Evolutionary conservation across 805 yeast species (phyloP).

Genomic region (Candida loeiensis): DNA sequence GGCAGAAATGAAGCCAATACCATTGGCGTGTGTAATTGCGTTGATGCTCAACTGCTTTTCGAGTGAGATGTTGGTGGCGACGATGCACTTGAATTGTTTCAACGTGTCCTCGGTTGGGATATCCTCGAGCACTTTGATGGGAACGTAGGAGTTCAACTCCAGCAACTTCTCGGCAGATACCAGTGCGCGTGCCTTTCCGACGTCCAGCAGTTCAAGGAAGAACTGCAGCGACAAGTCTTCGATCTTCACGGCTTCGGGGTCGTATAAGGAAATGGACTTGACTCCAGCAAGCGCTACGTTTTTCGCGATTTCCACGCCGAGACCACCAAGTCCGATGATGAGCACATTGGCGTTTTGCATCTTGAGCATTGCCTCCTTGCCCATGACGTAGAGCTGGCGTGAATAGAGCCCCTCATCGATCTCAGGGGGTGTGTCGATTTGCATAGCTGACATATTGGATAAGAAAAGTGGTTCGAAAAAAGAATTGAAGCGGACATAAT

Average conservation of each 20-base stretch:
- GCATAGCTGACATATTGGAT: constrained; percentile 31
- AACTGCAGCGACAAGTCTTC: constrained; percentile 87
- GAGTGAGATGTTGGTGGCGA: constrained; percentile 71
- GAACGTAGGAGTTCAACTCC: constrained; percentile 89
- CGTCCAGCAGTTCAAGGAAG: constrained; percentile 59
- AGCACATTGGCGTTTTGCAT: constrained; percentile 94
- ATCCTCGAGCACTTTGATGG: constrained; percentile 62
- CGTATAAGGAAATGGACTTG: constrained; percentile 81
- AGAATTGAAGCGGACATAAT: no score
- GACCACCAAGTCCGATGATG: constrained; percentile 83
- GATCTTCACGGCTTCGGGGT: constrained; percentile 64
- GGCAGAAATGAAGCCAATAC: constrained; percentile 76
- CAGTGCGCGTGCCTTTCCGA: constrained; percentile 75
- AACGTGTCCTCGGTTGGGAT: constrained; percentile 51
- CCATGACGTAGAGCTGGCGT: constrained; percentile 92
- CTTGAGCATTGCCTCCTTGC: constrained; percentile 96
- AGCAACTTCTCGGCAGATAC: constrained; percentile 66
- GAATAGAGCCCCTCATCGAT: constrained; percentile 95
- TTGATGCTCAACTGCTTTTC: constrained; percentile 76
- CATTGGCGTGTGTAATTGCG: constrained; percentile 65
- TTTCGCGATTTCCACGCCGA: constrained; percentile 95
- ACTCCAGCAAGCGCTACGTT: constrained; percentile 97
- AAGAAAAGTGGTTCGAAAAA: constrained; percentile 1
- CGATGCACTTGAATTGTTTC: constrained; percentile 67
- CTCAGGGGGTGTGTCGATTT: constrained; percentile 39